Base-by-base conservation (phyloP, 2,329 filamentous ascomycete genomes). In the Byssochlamys sp. region DNA sequence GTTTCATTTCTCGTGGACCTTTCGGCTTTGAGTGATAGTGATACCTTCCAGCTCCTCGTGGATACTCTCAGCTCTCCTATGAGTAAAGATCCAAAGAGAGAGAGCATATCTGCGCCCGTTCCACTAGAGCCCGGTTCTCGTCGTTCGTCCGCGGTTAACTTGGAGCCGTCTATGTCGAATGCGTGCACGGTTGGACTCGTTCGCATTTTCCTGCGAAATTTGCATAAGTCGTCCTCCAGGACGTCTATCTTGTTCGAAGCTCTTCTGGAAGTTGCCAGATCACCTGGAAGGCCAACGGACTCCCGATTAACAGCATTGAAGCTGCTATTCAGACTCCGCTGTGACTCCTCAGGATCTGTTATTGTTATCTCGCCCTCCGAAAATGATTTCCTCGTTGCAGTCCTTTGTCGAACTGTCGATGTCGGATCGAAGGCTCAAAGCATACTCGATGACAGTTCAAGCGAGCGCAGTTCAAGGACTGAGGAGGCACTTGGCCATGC, bases 241-340 rank as follows among this genome's bases (percentile, higher is more conserved):
- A 83, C 86, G 11, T 75, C 80, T 25, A 79, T 78, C 53, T 73
- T 86, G 0, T 91, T 85, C 64, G 78, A 84, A 53, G 77, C 82
- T 7, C 73, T 92, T 4, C 74, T 91, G 49, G 78, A 79, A 55
- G 84, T 91, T 62, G 84, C 81, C 4, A 81, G 80, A 62, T 81
- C 81, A 14, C 78, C 77, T 28, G 76, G 79, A 31, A 84, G 81
- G 60, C 86, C 88, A 59, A 77, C 81, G 5, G 85, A 89, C 71
- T 85, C 88, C 55, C 85, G 89, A 5, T 75, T 94, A 27, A 86
- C 85, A 11, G 85, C 87, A 2, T 83, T 91, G 78, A 90, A 89
- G 66, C 74, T 92, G 50, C 77, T 96, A 1, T 92, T 95, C 69
- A 84, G 91, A 50, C 76, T 96, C 29, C 84, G 91, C 58, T 90